Percentiles rank a stretch among this genome's conserved stretches.
Evolutionary conservation across 331 rosid genomes (phyloP).

Genomic region (Quercus phellos): DNA sequence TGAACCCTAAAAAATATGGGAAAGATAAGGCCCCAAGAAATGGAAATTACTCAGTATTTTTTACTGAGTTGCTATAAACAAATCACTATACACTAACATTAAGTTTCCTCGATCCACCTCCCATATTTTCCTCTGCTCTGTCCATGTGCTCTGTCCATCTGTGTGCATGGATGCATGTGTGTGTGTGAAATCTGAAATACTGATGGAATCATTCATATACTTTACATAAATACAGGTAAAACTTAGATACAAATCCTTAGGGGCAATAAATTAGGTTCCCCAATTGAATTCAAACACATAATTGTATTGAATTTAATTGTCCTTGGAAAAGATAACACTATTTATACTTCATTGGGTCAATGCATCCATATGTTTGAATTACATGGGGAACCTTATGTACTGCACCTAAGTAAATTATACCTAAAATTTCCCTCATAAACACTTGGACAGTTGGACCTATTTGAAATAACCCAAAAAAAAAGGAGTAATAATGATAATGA

Average conservation of each 20-base stretch:
- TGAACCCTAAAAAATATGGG: not conserved
- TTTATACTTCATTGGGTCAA: too few relatives aligned
- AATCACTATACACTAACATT: not conserved
- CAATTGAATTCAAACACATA: too few relatives aligned
- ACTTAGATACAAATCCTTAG: too few relatives aligned
- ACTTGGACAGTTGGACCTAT: not conserved
- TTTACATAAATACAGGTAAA: too few relatives aligned
- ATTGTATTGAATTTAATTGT: too few relatives aligned
- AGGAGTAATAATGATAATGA: not conserved
- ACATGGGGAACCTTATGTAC: too few relatives aligned
- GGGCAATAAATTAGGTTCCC: too few relatives aligned
- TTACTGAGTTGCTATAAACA: not conserved
- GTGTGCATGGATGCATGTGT: not conserved
- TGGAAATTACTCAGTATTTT: not conserved
- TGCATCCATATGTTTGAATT: too few relatives aligned
- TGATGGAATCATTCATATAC: not conserved
- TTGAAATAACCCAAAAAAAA: not conserved
- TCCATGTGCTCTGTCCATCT: not conserved
- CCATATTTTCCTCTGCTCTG: not conserved
- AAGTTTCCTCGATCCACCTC: not conserved
- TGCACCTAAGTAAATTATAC: too few relatives aligned
- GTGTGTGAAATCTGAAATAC: not conserved
- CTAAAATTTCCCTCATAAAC: too few relatives aligned
- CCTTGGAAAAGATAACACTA: too few relatives aligned
- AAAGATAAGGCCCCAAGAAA: not conserved